Evolutionary conservation across 1,284 basidiomycete genomes (phyloP).

Genomic region (Chondrostereum purpureum): DNA sequence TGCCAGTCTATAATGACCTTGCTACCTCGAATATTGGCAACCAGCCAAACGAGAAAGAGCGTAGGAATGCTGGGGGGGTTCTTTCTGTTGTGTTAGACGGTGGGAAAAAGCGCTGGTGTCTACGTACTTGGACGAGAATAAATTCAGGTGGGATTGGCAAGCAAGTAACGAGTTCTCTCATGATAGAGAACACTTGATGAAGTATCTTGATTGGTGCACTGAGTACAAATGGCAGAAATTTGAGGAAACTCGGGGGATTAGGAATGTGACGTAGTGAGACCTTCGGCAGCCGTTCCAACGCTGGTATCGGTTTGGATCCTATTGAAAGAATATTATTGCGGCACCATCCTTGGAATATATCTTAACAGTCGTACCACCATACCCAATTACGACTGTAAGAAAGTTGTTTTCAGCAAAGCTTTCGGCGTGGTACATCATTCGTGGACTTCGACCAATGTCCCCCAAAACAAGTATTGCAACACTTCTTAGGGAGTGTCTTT

Average conservation of each 20-base stretch:
- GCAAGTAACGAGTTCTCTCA: conserved; percentile 54
- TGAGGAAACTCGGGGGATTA: conserved; percentile 54
- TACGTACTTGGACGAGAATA: conserved; percentile 81
- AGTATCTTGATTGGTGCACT: conserved; percentile 78
- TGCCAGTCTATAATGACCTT: conserved; percentile 99
- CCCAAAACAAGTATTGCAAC: conserved; percentile 91
- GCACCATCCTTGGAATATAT: background rate
- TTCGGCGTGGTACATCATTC: conserved; percentile 98
- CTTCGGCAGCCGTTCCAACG: conserved; percentile 56
- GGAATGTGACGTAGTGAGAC: conserved; percentile 65
- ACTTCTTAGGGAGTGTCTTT: conserved; percentile 47
- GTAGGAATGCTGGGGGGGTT: conserved; percentile 98
- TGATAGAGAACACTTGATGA: conserved; percentile 60
- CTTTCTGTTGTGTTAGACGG: conserved; percentile 32
- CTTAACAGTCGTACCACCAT: conserved; percentile 53
- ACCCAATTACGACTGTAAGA: conserved; percentile 80
- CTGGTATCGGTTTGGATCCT: conserved; percentile 74
- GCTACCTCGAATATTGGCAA: conserved; percentile 60
- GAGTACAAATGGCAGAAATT: conserved; percentile 64
- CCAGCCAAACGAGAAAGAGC: conserved; percentile 77
- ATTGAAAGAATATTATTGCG: conserved; percentile 1
- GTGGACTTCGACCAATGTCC: conserved; percentile 90
- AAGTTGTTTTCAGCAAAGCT: conserved; percentile 83
- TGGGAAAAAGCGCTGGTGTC: background rate
- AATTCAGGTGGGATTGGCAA: conserved; percentile 74